These are phyloP conservation scores for Hyphodiscus hymeniophilus DNA, from an alignment of 495 filamentous ascomycete genomes.

Conservation along the genomic window DNA sequence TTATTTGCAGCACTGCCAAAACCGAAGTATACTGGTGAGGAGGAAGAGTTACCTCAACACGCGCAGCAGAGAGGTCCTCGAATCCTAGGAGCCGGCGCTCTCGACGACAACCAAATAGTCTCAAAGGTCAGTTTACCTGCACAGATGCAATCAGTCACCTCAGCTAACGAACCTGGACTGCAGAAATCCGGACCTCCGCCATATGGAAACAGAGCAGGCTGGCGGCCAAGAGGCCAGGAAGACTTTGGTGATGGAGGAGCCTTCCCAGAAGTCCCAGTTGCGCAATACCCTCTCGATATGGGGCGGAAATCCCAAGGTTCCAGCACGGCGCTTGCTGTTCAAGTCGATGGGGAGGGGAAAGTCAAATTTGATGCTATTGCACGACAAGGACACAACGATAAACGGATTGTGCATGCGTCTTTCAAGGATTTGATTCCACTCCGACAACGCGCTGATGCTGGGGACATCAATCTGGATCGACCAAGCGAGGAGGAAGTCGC, in stretches of 20 bases:
- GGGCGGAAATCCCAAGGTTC: constrained; percentile 66
- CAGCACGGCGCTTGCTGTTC: constrained; percentile 83
- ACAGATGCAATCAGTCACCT: background rate
- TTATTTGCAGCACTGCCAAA: constrained; percentile 80
- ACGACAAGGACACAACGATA: constrained; percentile 74
- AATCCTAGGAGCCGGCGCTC: constrained; percentile 65
- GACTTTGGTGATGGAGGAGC: constrained; percentile 96
- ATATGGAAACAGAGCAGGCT: constrained; percentile 76
- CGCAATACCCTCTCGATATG: constrained; percentile 94
- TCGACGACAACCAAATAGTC: constrained; percentile 83
- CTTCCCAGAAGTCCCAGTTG: constrained; percentile 89
- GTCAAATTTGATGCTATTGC: constrained; percentile 97
- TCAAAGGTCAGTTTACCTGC: constrained; percentile 49
- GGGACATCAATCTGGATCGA: constrained; percentile 82
- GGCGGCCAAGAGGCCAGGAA: constrained; percentile 77
- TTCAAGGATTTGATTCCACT: constrained; percentile 97
- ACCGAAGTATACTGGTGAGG: constrained; percentile 79
- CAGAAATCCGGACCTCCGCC: constrained; percentile 80
- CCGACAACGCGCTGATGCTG: constrained; percentile 86
- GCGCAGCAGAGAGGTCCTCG: constrained; percentile 69
- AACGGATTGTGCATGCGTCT: constrained; percentile 80
- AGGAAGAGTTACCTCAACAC: constrained; percentile 68
- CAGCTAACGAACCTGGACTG: constrained; percentile 10
- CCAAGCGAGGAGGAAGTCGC: constrained; percentile 79
- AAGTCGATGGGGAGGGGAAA: constrained; percentile 85